These are phyloP conservation scores for Rhodotorula taiwanensis DNA, from an alignment of 768 basidiomycete species.

Conservation along the genomic window DNA sequence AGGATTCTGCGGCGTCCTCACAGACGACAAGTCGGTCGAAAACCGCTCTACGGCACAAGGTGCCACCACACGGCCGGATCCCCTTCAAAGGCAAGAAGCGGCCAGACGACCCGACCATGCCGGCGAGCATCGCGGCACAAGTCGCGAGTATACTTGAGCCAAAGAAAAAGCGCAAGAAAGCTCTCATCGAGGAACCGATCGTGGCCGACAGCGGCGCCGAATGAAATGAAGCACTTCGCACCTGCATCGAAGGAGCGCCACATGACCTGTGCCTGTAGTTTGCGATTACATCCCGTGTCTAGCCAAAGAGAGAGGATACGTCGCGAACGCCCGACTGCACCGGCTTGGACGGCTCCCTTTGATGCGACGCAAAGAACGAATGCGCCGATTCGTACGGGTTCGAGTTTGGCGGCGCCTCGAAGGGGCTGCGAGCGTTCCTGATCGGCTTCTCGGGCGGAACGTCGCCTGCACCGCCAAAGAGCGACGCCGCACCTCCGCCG, in stretches of 20 bases:
- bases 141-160: slow-evolving; percentile 9
- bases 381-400: not conserved
- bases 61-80: slow-evolving; percentile 12
- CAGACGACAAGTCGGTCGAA: slow-evolving; percentile 3
- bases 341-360: not conserved
- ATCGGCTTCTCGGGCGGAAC: not conserved
- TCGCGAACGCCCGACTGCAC: not conserved
- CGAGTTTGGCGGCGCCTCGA: not conserved
- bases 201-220: not conserved
- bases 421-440: not conserved
- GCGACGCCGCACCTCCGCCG: not conserved
- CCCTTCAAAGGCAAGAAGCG: slow-evolving; percentile 29
- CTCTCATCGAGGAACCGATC: not conserved
- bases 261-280: no score
- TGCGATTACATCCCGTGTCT: not conserved
- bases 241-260: no score
- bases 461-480: not conserved
- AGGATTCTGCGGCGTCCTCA: slow-evolving; percentile 21
- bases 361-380: not conserved
- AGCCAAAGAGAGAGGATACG: not conserved
- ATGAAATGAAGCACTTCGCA: no score
- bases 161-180: slow-evolving; percentile 16
- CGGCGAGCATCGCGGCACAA: slow-evolving; percentile 8
- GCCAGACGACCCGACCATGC: slow-evolving; percentile 20
- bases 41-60: slow-evolving; percentile 21